Evolutionary conservation across 2,329 filamentous ascomycete genomes (phyloP), one percentile per base, ranked within the genome.

Genomic region (Nemania sp.): DNA sequence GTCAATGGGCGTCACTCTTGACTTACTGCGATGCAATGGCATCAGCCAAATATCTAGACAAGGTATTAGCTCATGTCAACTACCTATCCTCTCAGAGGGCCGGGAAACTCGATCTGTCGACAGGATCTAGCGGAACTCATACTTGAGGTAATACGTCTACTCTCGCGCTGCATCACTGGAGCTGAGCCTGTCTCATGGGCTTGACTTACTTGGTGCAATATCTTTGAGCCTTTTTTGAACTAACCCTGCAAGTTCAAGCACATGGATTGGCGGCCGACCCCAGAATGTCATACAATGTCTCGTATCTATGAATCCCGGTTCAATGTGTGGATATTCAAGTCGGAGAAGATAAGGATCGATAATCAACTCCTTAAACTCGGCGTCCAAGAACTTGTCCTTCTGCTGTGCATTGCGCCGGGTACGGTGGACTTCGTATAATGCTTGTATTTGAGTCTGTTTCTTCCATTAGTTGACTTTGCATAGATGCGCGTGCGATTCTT

Each of bases 241-340:
- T 52, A 80, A 79, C 2, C 75, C 72, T 2, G 93, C 83, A 54
- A 97, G 73, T 17, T 80, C 73, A 40, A 87, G 77, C 15, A 97
- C 77, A 61, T 87, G 83, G 40, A 82, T 73, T 0, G 92, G 89
- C 14, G 93, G 93, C 6, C 92, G 80, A 3, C 89, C 90, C 91
- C 91, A 97, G 67, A 97, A 86, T 0, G 91, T 89, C 9, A 97
- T 77, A 68, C 92, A 95, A 66, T 96, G 80, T 34, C 93, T 79
- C 36, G 83, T 81, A 68, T 97, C 93, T 46, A 77, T 70, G 68
- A 88, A 96, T 1, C 82, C 83, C 1, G 85, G 86, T 59, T 90
- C 80, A 30, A 86, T 73, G 1, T 79, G 72, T 1, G 81, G 80
- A 37, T 86, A 79, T 61, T 87, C 81, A 26, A 96, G 74, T 50